Percentiles rank a stretch among this genome's conserved stretches.
Evolutionary conservation across 1,284 basidiomycete genomes (phyloP).

Genomic region (Rhodotorula sp.): DNA sequence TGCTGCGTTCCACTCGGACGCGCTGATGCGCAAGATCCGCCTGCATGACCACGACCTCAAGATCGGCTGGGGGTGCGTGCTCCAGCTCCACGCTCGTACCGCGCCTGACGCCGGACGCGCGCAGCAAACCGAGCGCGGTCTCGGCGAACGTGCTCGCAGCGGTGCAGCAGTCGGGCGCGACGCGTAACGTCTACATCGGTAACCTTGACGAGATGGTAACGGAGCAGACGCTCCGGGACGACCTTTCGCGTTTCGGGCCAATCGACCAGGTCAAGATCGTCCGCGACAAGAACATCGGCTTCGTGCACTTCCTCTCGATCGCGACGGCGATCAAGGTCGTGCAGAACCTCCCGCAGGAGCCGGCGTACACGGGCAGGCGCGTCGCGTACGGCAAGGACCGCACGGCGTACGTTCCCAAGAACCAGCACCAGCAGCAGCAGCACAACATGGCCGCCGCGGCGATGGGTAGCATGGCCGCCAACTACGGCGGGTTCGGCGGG

Average conservation of each 20-base stretch:
- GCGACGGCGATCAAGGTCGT: conserved; percentile 90
- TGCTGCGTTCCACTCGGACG: conserved; percentile 91
- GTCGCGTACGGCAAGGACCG: conserved; percentile 83
- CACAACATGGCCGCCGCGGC: conserved; percentile 51
- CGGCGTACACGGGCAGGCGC: conserved; percentile 87
- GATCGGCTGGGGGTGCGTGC: conserved; percentile 77
- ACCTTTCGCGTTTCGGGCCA: conserved; percentile 83
- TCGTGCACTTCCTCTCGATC: conserved; percentile 94
- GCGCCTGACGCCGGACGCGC: background rate
- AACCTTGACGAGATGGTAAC: conserved; percentile 83
- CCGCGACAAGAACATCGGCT: conserved; percentile 94
- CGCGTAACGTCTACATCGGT: conserved; percentile 89
- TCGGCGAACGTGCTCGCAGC: conserved; percentile 79
- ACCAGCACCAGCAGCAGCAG: conserved; percentile 63
- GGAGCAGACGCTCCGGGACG: conserved; percentile 84
- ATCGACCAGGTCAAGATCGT: conserved; percentile 99
- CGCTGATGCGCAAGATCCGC: conserved; percentile 84
- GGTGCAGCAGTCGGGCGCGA: conserved; percentile 85
- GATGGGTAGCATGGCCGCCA: conserved; percentile 47
- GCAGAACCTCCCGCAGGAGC: conserved; percentile 80
- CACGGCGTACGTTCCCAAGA: conserved; percentile 82
- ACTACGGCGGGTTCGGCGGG: conserved; percentile 52
- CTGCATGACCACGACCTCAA: conserved; percentile 91
- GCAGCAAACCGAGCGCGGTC: conserved; percentile 73
- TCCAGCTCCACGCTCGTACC: no score